Base-by-base conservation (phyloP, 192 early-diverging fungal genomes). In the Rhizophagus sp. region DNA sequence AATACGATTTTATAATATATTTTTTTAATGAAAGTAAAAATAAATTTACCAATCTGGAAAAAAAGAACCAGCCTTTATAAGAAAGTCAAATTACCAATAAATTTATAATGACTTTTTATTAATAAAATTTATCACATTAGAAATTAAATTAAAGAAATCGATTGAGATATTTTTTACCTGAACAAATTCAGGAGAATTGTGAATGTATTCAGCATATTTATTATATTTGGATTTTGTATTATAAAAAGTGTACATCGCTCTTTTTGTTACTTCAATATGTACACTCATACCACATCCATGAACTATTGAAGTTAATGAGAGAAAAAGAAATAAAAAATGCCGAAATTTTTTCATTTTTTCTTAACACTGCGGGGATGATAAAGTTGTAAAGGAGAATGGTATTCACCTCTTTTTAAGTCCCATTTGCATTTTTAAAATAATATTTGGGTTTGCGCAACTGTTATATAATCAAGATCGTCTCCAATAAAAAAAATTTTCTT, bases 21-120 rank as follows among this genome's bases (percentile, higher is more conserved):
- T 57, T 62, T 27, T n/a, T 6, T 41, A 49, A 64, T 13, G 57
- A 8, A 73, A 30, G n/a, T 4, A 49, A 52, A 17, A 47, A 52
- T 27, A 52, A 50, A 76, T 73, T 47, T 76, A 90, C 90, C 90
- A 91, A 74, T 91, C 90, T 22, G 90, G 90, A 81, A 91, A 91
- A 73, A 86, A 90, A 30, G 90, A 87, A 4, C 90, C 90, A 3
- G 90, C 88, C 73, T 75, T 57, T 57, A 57, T 19, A 17, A 22
- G 50, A 52, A 52, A 17, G 15, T 12, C 2, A 57, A 57, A 57
- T 19, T 19, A 13, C 22, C 4, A 57, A 17, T 19, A 57, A 19
- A 19, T 19, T 50, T 50, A 50, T 17, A 15, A 41, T 41, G 0
- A 9, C 5, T 8, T 36, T 41, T 41, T 50, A 50, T 50, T 50